A percentile compares a stretch with the other conserved stretches of the same genome.
Conservation (phyloP, 2,329 filamentous ascomycete species). For the Botrytis squamosa region DNA sequence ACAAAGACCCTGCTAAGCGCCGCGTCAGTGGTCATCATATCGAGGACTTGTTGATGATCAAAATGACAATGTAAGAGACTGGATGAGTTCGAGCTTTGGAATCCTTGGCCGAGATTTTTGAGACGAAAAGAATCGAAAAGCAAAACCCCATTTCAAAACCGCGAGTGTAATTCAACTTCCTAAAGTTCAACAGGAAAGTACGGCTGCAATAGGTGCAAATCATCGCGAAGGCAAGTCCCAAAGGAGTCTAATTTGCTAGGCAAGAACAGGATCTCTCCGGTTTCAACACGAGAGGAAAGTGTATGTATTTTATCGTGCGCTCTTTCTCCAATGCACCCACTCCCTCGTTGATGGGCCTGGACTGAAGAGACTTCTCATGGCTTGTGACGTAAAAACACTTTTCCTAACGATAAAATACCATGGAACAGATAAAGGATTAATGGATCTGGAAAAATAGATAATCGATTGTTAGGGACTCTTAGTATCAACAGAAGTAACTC, state of each 20-base stretch:
- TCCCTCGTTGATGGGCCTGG: too few species aligned
- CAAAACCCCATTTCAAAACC: background rate
- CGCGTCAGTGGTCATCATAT: background rate
- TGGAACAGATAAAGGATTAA: too few species aligned
- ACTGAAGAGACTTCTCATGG: too few species aligned
- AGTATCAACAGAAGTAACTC: background rate
- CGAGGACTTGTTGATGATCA: background rate
- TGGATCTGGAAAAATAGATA: too few species aligned
- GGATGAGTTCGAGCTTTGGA: background rate
- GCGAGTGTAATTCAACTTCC: background rate
- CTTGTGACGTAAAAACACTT: too few species aligned
- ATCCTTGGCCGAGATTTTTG: background rate
- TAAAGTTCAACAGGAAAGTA: background rate
- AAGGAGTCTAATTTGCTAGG: too few species aligned
- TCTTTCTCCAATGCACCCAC: too few species aligned
- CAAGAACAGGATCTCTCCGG: too few species aligned
- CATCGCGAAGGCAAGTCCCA: background rate
- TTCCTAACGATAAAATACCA: too few species aligned
- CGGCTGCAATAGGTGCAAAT: background rate
- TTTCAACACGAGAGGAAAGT: too few species aligned
- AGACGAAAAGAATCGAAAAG: background rate
- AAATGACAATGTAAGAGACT: background rate
- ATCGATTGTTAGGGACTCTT: background rate
- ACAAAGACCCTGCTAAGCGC: background rate
- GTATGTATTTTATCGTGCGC: too few species aligned